phyloP scores from a whole-genome alignment of 805 yeast genomes.

The Yamadazyma paraphyllophila region DNA sequence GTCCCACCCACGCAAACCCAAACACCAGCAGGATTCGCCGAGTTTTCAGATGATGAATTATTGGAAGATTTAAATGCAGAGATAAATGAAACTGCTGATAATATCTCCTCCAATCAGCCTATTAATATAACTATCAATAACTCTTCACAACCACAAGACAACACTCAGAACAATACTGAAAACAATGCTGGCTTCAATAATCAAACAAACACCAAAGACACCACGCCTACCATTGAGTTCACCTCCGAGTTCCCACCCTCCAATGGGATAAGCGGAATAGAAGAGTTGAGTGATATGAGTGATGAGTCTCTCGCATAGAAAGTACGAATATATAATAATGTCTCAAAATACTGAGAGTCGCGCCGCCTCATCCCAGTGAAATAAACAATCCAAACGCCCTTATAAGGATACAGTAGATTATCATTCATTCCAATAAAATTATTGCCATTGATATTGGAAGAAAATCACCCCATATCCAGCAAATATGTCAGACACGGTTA shows the following conservation, averaged over 20 bases:
- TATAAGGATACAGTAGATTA: background rate
- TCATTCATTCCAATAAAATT: too few relatives aligned
- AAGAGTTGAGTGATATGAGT: slow-evolving; percentile 6
- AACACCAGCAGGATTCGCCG: too few relatives aligned
- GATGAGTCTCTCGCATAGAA: slow-evolving; percentile 1
- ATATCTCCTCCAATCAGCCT: too few relatives aligned
- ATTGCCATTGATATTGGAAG: background rate
- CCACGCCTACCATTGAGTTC: background rate
- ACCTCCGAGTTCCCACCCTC: background rate
- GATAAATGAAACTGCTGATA: too few relatives aligned
- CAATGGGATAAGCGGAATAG: background rate
- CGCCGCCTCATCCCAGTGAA: background rate
- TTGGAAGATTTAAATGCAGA: too few relatives aligned
- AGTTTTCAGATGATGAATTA: too few relatives aligned
- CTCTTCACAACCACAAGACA: too few relatives aligned
- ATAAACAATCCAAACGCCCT: background rate
- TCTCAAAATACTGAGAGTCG: background rate
- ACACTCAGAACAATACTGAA: background rate
- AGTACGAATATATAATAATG: background rate
- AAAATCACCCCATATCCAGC: background rate
- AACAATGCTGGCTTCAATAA: background rate
- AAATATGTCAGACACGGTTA: slow-evolving; percentile 40
- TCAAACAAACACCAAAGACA: background rate
- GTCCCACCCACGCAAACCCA: too few relatives aligned
- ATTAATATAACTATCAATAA: too few relatives aligned